Conservation (phyloP, 768 basidiomycete species). For the Leccinum olivaceopallidum region DNA sequence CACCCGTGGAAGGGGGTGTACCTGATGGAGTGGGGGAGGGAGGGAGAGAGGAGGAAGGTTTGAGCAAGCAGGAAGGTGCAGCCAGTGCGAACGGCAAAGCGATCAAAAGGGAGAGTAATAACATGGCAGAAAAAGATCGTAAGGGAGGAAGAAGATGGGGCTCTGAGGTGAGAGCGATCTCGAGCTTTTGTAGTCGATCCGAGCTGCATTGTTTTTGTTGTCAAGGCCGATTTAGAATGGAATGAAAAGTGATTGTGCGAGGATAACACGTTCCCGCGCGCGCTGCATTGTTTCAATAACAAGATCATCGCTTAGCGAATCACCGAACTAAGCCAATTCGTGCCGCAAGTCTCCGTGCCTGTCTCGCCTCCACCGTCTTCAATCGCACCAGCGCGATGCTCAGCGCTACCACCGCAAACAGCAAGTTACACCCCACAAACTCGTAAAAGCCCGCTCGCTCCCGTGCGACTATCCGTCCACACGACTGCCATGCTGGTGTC, state of each 20-base stretch:
- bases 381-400: conserved; percentile 68
- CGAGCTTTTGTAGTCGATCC: conserved; percentile 15
- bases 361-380: conserved; percentile 64
- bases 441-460: conserved; percentile 91
- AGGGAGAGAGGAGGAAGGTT: conserved; percentile 3
- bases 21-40: neutral
- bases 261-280: neutral
- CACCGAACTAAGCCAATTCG: conserved; percentile 70
- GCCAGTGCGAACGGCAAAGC: conserved; percentile 29
- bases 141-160: neutral
- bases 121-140: conserved; percentile 25
- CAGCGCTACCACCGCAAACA: conserved; percentile 68
- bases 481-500: conserved; percentile 89
- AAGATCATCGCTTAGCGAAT: neutral
- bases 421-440: conserved; percentile 81
- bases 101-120: conserved; percentile 25
- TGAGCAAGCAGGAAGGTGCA: conserved; percentile 30
- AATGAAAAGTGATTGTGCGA: neutral
- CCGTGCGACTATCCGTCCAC: conserved; percentile 77
- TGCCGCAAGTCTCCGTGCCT: conserved; percentile 82
- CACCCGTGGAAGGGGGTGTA: conserved; percentile 13
- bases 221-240: conserved; percentile 11
- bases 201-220: conserved; percentile 17
- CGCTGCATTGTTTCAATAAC: neutral
- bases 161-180: neutral